A percentile compares a stretch with the other conserved stretches of the same genome.
phyloP scores from a whole-genome alignment of 1,284 basidiomycete genomes.

The Tilletia setariae region DNA sequence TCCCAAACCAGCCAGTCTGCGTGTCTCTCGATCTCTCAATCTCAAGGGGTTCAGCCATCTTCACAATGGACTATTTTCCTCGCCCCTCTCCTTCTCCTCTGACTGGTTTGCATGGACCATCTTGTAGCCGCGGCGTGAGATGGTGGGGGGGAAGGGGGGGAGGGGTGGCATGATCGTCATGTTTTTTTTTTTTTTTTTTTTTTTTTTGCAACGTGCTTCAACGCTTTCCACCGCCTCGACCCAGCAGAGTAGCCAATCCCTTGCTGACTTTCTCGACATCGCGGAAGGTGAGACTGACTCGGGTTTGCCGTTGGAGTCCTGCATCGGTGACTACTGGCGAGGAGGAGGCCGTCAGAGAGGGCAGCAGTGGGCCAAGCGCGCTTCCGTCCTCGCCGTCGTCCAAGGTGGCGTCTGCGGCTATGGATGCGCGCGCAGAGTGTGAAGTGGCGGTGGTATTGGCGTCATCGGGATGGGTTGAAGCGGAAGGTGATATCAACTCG shows the following conservation, averaged over 20 bases:
- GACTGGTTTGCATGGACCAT: too few relatives aligned
- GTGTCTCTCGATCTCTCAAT: too few relatives aligned
- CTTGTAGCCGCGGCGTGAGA: too few relatives aligned
- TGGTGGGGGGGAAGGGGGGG: too few relatives aligned
- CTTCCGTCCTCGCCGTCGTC: not conserved
- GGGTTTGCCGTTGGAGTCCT: slow-evolving; percentile 61
- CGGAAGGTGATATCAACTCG: not conserved
- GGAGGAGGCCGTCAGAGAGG: too few relatives aligned
- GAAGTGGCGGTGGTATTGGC: not conserved
- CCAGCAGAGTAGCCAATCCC: slow-evolving; percentile 38
- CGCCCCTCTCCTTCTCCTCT: too few relatives aligned
- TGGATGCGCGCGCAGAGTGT: not conserved
- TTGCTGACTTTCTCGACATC: slow-evolving; percentile 62
- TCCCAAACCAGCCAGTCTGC: too few relatives aligned
- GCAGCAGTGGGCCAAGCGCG: slow-evolving; percentile 48
- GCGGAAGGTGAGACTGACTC: slow-evolving; percentile 82
- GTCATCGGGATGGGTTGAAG: not conserved
- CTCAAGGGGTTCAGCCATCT: too few relatives aligned
- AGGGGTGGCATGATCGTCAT: too few relatives aligned
- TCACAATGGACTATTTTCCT: too few relatives aligned
- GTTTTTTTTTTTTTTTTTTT: too few relatives aligned
- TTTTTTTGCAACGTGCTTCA: too few relatives aligned
- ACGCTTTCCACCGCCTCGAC: slow-evolving; percentile 22
- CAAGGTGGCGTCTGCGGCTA: slow-evolving; percentile 20
- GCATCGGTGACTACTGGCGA: slow-evolving; percentile 52